Evolutionary conservation across 208 protist species (phyloP).

Genomic region (Wallacemonas sp.): DNA sequence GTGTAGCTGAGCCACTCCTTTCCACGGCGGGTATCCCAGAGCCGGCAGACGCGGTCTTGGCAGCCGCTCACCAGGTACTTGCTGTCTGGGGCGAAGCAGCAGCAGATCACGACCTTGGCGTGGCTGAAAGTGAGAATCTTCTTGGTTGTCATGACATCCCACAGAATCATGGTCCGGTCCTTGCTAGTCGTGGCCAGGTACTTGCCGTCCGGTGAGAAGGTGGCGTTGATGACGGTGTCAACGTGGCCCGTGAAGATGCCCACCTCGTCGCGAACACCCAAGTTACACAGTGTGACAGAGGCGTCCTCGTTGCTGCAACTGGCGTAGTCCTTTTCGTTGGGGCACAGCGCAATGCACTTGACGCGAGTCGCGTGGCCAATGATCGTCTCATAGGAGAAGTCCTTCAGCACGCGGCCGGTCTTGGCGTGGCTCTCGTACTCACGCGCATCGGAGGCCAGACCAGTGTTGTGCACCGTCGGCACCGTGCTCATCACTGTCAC

Average conservation of each 20-base stretch:
- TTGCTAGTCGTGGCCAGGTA: constrained; percentile 88
- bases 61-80: constrained; percentile 83
- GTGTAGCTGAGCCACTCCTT: constrained; percentile 68
- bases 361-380: constrained; percentile 81
- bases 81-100: constrained; percentile 83
- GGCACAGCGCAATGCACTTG: constrained; percentile 79
- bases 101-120: constrained; percentile 89
- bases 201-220: constrained; percentile 85
- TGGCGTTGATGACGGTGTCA: constrained; percentile 79
- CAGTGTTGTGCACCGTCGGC: constrained; percentile 28
- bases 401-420: constrained; percentile 20
- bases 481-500: constrained; percentile 29
- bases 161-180: constrained; percentile 86
- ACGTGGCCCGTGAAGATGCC: constrained; percentile 87
- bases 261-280: constrained; percentile 54
- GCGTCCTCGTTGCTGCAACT: constrained; percentile 87
- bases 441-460: constrained; percentile 10
- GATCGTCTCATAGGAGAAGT: constrained; percentile 28
- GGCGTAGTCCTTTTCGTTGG: constrained; percentile 67
- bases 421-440: constrained; percentile 3
- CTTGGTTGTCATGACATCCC: constrained; percentile 85
- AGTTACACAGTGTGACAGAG: constrained; percentile 58
- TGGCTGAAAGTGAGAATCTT: constrained; percentile 68
- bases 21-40: constrained; percentile 74
- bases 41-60: constrained; percentile 84